Percentiles rank a stretch among this genome's conserved stretches.
phyloP scores from a whole-genome alignment of 1,284 basidiomycete species.

The Rhodotorula sp. region DNA sequence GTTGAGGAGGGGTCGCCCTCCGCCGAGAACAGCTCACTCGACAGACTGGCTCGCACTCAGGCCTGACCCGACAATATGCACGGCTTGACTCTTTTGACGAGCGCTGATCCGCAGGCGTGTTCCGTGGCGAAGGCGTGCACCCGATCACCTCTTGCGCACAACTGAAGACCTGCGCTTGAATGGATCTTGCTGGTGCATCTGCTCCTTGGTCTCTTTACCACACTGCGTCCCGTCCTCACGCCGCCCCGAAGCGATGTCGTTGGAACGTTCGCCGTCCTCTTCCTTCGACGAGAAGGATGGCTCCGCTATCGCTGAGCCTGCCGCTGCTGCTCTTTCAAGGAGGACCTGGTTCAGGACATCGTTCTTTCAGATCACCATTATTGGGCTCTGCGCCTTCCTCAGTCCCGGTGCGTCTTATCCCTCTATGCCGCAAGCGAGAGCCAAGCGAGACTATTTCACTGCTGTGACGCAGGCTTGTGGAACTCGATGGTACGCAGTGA shows the following conservation, averaged over 20 bases:
- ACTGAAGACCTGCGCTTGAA: too few species aligned
- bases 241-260: too few species aligned
- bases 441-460: too few species aligned
- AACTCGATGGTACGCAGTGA: slow-evolving; percentile 35
- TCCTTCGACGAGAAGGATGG: slow-evolving; percentile 5
- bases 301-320: neutral
- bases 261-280: neutral
- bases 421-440: neutral
- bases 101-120: too few species aligned
- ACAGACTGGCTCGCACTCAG: too few species aligned
- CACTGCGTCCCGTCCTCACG: neutral
- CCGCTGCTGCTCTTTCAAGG: neutral
- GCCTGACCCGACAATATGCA: too few species aligned
- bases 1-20: too few species aligned
- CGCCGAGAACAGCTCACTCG: too few species aligned
- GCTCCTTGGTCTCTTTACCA: neutral
- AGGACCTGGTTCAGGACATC: slow-evolving; percentile 4
- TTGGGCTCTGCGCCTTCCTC: slow-evolving; percentile 48
- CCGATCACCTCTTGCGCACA: too few species aligned
- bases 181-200: neutral
- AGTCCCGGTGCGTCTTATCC: slow-evolving; percentile 41
- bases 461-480: slow-evolving; percentile 34
- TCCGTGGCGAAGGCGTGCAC: too few species aligned
- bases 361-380: slow-evolving; percentile 44
- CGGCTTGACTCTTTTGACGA: too few species aligned